phyloP scores from a whole-genome alignment of 768 basidiomycete species.

The Tricholoma furcatifolium region DNA sequence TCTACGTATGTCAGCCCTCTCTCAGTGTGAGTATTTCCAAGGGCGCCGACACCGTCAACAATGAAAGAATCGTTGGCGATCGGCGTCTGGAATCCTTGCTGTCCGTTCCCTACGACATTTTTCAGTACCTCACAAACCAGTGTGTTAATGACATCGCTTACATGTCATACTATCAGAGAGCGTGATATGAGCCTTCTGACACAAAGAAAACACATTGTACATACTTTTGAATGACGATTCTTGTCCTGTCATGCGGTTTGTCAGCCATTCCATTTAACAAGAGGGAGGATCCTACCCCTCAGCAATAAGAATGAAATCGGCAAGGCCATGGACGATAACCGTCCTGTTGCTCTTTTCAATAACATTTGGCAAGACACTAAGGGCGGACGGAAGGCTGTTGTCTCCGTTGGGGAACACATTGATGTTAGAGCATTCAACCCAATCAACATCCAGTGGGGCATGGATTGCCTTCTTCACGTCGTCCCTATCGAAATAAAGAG shows the following conservation, averaged over 20 bases:
- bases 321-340: slow-evolving; percentile 72
- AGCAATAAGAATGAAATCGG: slow-evolving; percentile 71
- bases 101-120: slow-evolving; percentile 45
- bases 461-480: slow-evolving; percentile 75
- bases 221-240: slow-evolving; percentile 67
- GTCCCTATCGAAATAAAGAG: slow-evolving; percentile 66
- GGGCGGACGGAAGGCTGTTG: slow-evolving; percentile 55
- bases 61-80: slow-evolving; percentile 66
- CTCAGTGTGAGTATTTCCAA: slow-evolving; percentile 65
- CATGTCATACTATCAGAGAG: slow-evolving; percentile 39
- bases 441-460: slow-evolving; percentile 57
- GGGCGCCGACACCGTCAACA: slow-evolving; percentile 67
- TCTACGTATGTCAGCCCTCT: slow-evolving; percentile 69
- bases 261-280: background rate
- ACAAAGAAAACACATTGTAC: slow-evolving; percentile 10
- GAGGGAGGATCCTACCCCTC: slow-evolving; percentile 51
- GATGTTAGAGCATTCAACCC: slow-evolving; percentile 61
- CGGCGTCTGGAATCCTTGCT: slow-evolving; percentile 74
- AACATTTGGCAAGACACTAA: slow-evolving; percentile 68
- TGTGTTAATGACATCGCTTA: slow-evolving; percentile 14
- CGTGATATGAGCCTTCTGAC: background rate
- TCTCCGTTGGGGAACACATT: slow-evolving; percentile 66
- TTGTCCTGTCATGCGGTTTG: slow-evolving; percentile 33
- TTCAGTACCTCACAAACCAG: background rate
- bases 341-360: slow-evolving; percentile 72